These are phyloP conservation scores for Iris macrosiphon DNA, from an alignment of 106 monocot genomes.

Conservation along the genomic window DNA sequence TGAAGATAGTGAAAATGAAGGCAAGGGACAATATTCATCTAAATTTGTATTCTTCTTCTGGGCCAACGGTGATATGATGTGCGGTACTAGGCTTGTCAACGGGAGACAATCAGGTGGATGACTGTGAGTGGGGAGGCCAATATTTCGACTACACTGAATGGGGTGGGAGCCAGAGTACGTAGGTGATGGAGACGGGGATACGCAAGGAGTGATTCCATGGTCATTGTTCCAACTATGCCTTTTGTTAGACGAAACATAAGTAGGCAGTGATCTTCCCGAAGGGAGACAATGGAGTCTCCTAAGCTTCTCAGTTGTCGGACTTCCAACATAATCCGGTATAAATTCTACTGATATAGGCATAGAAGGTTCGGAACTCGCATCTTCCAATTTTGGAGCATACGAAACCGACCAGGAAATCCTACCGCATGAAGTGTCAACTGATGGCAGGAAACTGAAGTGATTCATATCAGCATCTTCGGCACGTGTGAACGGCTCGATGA, in stretches of 20 bases:
- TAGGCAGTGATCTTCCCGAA: conserved; percentile 12
- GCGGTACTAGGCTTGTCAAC: conserved; percentile 2
- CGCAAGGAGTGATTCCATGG: conserved; percentile 24
- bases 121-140: not conserved
- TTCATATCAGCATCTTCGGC: conserved; percentile 59
- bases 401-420: conserved; percentile 52
- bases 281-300: conserved; percentile 56
- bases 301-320: conserved; percentile 60
- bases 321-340: conserved; percentile 81
- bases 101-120: not conserved
- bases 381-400: conserved; percentile 42
- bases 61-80: conserved; percentile 1
- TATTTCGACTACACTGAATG: not conserved
- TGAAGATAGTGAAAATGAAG: conserved; percentile 41
- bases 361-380: conserved; percentile 35
- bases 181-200: conserved; percentile 17
- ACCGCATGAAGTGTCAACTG: conserved; percentile 68
- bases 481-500: conserved; percentile 53
- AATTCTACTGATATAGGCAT: conserved; percentile 37
- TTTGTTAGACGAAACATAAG: conserved; percentile 26
- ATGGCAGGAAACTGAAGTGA: conserved; percentile 45
- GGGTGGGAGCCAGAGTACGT: conserved; percentile 8
- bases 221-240: conserved; percentile 71
- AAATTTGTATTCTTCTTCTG: conserved; percentile 21
- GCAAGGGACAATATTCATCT: conserved; percentile 43